Conservation (phyloP, 352 stramenopile species). For the Phytophthora melonis region DNA sequence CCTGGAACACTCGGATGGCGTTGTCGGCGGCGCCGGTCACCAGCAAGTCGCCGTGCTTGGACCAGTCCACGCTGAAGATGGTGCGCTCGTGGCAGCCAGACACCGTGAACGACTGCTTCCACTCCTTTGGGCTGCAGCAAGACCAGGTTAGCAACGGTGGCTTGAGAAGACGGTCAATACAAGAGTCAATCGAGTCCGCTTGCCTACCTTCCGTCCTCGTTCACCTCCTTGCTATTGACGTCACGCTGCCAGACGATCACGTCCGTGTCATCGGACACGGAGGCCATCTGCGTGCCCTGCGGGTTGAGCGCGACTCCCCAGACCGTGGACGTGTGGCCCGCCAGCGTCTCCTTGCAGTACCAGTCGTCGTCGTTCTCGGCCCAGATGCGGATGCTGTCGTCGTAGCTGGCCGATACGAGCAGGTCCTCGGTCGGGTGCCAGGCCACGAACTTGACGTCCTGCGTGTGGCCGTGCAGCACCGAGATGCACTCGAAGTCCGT, state of each 20-base stretch:
- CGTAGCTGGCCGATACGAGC: constrained; percentile 94
- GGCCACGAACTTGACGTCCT: constrained; percentile 96
- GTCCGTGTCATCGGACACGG: constrained; percentile 92
- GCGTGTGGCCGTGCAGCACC: constrained; percentile 96
- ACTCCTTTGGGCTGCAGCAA: constrained; percentile 65
- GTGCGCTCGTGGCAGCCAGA: constrained; percentile 88
- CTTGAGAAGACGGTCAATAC: background rate
- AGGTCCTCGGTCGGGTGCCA: constrained; percentile 93
- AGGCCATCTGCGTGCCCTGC: constrained; percentile 83
- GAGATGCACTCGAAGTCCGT: constrained; percentile 98
- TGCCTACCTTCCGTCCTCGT: constrained; percentile 57
- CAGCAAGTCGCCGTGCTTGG: constrained; percentile 84
- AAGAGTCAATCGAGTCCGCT: background rate
- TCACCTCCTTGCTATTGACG: constrained; percentile 58
- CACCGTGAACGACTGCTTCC: constrained; percentile 86
- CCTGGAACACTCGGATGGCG: constrained; percentile 89
- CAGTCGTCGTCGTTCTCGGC: constrained; percentile 97
- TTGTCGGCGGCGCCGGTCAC: constrained; percentile 94
- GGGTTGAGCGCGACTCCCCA: constrained; percentile 92
- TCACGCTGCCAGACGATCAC: constrained; percentile 95
- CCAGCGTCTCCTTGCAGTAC: constrained; percentile 95
- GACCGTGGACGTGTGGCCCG: constrained; percentile 94
- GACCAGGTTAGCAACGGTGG: background rate
- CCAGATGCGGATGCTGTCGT: constrained; percentile 97
- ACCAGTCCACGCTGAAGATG: constrained; percentile 96